A percentile compares a stretch with the other conserved stretches of the same genome.
phyloP scores from a whole-genome alignment of 305 asterid species.

The Solanum hybrid region DNA sequence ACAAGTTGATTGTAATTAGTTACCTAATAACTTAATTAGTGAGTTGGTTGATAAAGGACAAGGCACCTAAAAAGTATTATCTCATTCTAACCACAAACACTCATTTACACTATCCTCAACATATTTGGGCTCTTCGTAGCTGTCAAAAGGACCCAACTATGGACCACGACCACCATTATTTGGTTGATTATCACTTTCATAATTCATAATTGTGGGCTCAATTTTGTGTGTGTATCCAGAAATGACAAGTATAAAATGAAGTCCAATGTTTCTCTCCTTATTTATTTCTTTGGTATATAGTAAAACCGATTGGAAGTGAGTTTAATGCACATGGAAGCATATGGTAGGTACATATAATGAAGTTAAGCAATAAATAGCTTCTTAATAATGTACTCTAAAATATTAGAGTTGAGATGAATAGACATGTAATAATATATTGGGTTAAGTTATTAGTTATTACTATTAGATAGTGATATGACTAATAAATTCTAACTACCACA shows the following conservation, averaged over 20 bases:
- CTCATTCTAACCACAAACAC: neutral
- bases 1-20: conserved; percentile 9
- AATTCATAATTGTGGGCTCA: conserved; percentile 8
- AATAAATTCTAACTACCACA: conserved; percentile 4
- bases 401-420: neutral
- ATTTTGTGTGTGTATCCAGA: neutral
- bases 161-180: conserved; percentile 7
- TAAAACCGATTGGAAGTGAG: neutral
- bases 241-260: neutral
- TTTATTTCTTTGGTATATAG: neutral
- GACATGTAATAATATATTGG: neutral
- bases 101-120: neutral
- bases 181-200: neutral
- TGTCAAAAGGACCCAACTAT: conserved; percentile 12
- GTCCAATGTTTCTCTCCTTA: neutral
- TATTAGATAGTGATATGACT: neutral
- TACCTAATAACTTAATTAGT: conserved; percentile 4
- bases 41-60: conserved; percentile 1
- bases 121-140: conserved; percentile 3
- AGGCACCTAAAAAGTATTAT: neutral
- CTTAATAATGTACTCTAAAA: neutral
- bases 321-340: conserved; percentile 18
- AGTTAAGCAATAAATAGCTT: neutral
- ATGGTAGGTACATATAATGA: conserved; percentile 5
- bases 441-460: neutral